Evolutionary conservation across 2,329 filamentous ascomycete species (phyloP), one percentile per base, ranked within the genome.

Genomic region (Talaromyces piceae): DNA sequence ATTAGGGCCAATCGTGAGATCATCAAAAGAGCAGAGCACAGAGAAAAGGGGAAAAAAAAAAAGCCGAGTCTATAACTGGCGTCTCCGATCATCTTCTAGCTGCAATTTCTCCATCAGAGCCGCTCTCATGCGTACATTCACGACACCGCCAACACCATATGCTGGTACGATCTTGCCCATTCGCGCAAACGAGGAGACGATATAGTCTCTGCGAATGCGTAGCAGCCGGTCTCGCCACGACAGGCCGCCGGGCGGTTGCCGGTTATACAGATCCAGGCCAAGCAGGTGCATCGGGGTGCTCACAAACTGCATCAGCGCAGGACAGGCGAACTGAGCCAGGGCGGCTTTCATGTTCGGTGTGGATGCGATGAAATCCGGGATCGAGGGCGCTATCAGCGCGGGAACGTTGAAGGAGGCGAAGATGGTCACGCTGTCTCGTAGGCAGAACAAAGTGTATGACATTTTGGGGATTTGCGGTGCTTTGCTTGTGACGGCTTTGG

Each of bases 401-500:
- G 91, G 91, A 2, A 95, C 73, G 65, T 96, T 96, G 78, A 96
- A 97, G 11, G 83, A 88, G 4, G 89, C 89, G 67, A 94, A 95
- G 61, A 95, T 90, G 47, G 91, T 95, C 55, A 95, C 73, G 69
- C 85, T 88, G 72, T 96, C 91, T 60, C 91, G 83, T 50, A 86
- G 64, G 3, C 87, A 83, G 74, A 95, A 96, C 52, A 95, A 80
- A 1, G 77, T 73, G 69, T 90, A 93, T 7, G 84, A 87, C 1
- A 85, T 75, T 27, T 82, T 69, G 0, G 87, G 83, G 0, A 95
- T 85, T 47, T 61, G 63, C 3, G 55, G 74, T 57, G 45, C 72
- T 59, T 25, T 53, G n/a, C n/a, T n/a, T 22, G 43, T 41, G 41
- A 62, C 28, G 53, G 61, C 41, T 48, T 59, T 41, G 50, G 57